A percentile compares a stretch with the other conserved stretches of the same genome.
Conservation (phyloP, 495 filamentous ascomycete species). For the Xylaria venustula region DNA sequence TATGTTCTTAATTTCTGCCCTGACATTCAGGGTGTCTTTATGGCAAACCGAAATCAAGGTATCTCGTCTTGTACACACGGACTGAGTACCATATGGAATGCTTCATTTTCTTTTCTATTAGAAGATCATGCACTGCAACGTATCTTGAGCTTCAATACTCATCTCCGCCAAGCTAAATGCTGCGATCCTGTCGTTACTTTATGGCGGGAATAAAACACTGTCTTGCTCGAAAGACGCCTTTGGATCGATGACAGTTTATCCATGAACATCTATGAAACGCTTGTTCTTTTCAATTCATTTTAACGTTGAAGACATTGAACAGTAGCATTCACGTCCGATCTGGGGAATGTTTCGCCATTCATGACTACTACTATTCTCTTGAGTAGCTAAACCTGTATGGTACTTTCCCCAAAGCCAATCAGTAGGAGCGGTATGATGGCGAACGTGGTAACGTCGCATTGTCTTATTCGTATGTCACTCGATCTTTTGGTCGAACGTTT, state of each 20-base stretch:
- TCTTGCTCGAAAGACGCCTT: neutral
- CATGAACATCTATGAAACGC: neutral
- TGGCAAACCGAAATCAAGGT: neutral
- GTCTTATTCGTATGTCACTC: neutral
- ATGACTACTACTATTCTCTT: neutral
- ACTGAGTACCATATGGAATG: neutral
- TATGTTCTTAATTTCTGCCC: neutral
- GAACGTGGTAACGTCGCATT: constrained; percentile 1
- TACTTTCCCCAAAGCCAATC: neutral
- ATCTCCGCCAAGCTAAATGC: neutral
- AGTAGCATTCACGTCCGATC: neutral
- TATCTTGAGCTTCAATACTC: no score
- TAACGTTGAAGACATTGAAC: neutral
- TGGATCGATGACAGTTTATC: no score
- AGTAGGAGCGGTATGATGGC: neutral
- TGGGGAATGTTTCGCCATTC: neutral
- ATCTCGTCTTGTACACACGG: neutral
- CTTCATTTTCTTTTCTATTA: neutral
- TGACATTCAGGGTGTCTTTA: neutral
- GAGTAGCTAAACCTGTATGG: neutral
- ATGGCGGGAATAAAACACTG: no score
- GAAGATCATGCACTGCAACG: neutral
- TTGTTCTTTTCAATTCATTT: no score
- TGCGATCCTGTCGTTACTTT: neutral
- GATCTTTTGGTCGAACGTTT: neutral